Conservation (phyloP, 1,139 yeast species). For the Tardiomyces blankii region DNA sequence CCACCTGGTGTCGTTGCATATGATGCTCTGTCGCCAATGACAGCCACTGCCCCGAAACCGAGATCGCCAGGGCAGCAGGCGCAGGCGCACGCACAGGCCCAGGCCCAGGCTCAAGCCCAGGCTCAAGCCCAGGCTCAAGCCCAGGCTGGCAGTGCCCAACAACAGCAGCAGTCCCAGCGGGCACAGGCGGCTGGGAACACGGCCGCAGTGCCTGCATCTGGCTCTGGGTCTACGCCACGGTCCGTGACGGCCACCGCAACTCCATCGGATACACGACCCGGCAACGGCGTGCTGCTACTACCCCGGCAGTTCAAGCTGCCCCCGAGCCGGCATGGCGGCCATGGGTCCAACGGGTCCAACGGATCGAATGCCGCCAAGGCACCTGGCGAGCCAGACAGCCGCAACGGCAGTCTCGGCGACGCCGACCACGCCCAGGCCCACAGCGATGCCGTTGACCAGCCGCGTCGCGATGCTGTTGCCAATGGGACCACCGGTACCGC, state of each 20-base stretch:
- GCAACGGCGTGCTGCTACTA: constrained; percentile 19
- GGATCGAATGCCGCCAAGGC: not conserved
- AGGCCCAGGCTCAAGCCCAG: too few relatives aligned
- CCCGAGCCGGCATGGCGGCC: not conserved
- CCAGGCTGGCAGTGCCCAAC: too few relatives aligned
- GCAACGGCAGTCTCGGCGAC: not conserved
- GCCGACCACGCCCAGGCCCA: not conserved
- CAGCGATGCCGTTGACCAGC: not conserved
- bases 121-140: too few relatives aligned
- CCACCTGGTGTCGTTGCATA: too few relatives aligned
- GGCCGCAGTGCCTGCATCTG: too few relatives aligned
- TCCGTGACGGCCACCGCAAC: not conserved
- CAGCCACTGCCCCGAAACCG: too few relatives aligned
- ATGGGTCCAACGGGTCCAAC: constrained; percentile 4
- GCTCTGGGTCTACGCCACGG: not conserved
- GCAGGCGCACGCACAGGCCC: too few relatives aligned
- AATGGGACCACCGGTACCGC: not conserved
- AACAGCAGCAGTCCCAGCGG: too few relatives aligned
- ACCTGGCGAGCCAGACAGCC: not conserved
- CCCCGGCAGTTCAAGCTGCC: constrained; percentile 17
- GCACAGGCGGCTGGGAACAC: too few relatives aligned
- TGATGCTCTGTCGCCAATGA: too few relatives aligned
- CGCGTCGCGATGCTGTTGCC: not conserved
- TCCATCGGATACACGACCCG: not conserved
- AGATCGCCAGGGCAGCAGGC: too few relatives aligned